Percentiles rank a stretch among this genome's conserved stretches.
Evolutionary conservation across 2,329 filamentous ascomycete genomes (phyloP).

Genomic region (Tolypocladium sp.): DNA sequence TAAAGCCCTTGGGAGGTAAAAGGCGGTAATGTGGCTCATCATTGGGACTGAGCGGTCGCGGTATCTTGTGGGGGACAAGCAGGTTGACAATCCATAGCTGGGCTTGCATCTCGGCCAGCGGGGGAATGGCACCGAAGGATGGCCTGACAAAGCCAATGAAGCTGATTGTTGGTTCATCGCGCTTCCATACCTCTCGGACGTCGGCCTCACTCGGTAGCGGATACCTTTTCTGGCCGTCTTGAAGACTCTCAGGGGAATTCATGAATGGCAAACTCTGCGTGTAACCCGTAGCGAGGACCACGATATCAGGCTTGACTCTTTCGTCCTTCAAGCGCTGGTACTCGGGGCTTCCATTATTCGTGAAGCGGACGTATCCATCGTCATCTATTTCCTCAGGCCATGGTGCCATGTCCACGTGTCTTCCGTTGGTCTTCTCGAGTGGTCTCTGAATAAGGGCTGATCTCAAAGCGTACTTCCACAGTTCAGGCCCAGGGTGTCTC

Average conservation of each 20-base stretch:
- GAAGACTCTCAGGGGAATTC: no score
- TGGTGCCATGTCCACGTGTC: conserved; percentile 30
- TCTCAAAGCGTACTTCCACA: conserved; percentile 17
- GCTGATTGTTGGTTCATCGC: conserved; percentile 24
- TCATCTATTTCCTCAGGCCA: conserved; percentile 26
- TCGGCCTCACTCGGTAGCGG: conserved; percentile 35
- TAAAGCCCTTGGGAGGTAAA: conserved; percentile 14
- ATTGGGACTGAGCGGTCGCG: conserved; percentile 13
- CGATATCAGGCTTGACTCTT: conserved; percentile 27
- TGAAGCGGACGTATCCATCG: conserved; percentile 24
- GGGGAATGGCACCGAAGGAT: conserved; percentile 33
- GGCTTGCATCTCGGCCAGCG: conserved; percentile 34
- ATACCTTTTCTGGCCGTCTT: conserved; percentile 18
- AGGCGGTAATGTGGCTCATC: conserved; percentile 30
- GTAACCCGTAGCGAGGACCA: conserved; percentile 36
- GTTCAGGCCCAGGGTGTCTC: conserved; percentile 8
- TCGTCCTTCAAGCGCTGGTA: conserved; percentile 16
- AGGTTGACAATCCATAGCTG: conserved; percentile 31
- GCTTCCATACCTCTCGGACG: conserved; percentile 40
- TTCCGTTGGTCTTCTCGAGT: conserved; percentile 21
- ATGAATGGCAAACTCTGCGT: conserved; percentile 26
- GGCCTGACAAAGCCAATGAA: conserved; percentile 38
- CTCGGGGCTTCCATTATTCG: conserved; percentile 18
- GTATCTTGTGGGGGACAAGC: conserved; percentile 11
- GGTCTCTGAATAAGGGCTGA: conserved; percentile 23